Evolutionary conservation across 2,329 filamentous ascomycete species (phyloP), one percentile per base, ranked within the genome.

Genomic region (Aspergillus piperis): DNA sequence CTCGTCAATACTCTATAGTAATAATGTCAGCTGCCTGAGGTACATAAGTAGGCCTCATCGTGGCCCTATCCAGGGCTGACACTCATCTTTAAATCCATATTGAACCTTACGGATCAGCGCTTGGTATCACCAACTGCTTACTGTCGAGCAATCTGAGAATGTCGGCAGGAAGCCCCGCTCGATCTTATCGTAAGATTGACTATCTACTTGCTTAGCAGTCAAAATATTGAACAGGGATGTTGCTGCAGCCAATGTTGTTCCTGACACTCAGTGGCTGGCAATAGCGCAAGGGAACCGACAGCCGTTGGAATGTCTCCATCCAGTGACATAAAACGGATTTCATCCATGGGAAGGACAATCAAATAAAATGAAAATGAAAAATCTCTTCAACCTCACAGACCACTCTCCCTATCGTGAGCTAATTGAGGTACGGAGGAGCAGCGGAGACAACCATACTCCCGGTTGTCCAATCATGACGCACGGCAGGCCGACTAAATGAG

Each of bases 381-480:
- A 30, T 50, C 25, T 50, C 25, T 30, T 30, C 47, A 50, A 50
- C 47, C 47, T 50, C 47, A 50, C 47, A 50, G 47, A 50, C 47
- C 47, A 50, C 47, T 27, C 7, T 32, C 23, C 25, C 15, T 30
- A 50, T 50, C 25, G 47, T 27, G 25, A 32, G 47, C 47, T 50
- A 50, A 50, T 8, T 50, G 47, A 50, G 25, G 23, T 19, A 27
- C 47, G 47, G 25, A 50, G 47, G 47, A 50, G 47, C 53, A 55
- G 53, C 53, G 53, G 53, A 55, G 53, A 32, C 53, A 27, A 42
- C n/a, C 39, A 55, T 36, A 36, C 53, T 23, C 23, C 15, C 11
- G 10, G 4, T 21, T 41, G 25, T 10, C 53, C 53, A 55, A 55
- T 55, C 53, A 50, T 30, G 47, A n/a, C 15, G 25, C 47, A 19